Conservation (phyloP, 2,329 filamentous ascomycete genomes). For the Fusarium succisae region DNA sequence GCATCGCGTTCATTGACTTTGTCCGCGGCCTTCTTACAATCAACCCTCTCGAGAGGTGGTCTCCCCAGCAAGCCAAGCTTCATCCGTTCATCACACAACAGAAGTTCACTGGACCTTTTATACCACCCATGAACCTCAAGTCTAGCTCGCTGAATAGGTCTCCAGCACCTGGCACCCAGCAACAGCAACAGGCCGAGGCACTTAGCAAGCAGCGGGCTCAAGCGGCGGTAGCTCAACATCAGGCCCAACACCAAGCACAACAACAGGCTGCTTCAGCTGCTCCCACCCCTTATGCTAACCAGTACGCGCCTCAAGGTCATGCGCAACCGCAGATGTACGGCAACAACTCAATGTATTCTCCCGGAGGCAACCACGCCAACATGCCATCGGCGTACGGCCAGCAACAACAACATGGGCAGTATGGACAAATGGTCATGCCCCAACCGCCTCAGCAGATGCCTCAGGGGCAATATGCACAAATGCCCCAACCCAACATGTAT, state of each 20-base stretch:
- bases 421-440: slow-evolving; percentile 78
- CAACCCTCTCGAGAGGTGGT: slow-evolving; percentile 96
- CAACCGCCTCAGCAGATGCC: slow-evolving; percentile 73
- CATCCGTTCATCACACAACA: slow-evolving; percentile 99
- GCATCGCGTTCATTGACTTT: slow-evolving; percentile 97
- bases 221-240: slow-evolving; percentile 52
- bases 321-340: slow-evolving; percentile 77
- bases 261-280: slow-evolving; percentile 75
- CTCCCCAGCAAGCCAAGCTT: slow-evolving; percentile 94
- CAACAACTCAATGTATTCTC: slow-evolving; percentile 83
- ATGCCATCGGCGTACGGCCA: slow-evolving; percentile 79
- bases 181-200: slow-evolving; percentile 94
- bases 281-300: slow-evolving; percentile 71
- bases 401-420: slow-evolving; percentile 76
- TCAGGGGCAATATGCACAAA: slow-evolving; percentile 68
- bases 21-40: slow-evolving; percentile 92
- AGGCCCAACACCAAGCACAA: slow-evolving; percentile 69
- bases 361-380: slow-evolving; percentile 58
- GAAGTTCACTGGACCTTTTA: slow-evolving; percentile 95
- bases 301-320: slow-evolving; percentile 59
- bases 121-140: slow-evolving; percentile 96
- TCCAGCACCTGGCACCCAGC: slow-evolving; percentile 90
- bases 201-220: slow-evolving; percentile 90
- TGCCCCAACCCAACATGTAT: slow-evolving; percentile 66
- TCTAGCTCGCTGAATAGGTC: slow-evolving; percentile 85